Conservation (phyloP, 257 asterid genomes). For the Solanum sitiens region DNA sequence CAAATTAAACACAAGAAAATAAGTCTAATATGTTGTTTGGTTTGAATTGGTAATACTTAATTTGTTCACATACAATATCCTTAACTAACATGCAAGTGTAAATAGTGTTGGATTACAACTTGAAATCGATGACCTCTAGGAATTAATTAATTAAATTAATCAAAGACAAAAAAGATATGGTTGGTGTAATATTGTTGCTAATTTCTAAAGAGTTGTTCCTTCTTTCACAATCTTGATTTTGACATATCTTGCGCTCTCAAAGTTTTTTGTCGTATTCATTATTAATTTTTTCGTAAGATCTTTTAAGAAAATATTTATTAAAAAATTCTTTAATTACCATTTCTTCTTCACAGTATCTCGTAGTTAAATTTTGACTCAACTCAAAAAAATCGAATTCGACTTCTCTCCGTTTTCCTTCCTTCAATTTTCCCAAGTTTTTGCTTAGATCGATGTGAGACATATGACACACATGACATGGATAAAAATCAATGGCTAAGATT, state of each 20-base stretch:
- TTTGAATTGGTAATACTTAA: not conserved
- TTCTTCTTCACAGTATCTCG: not conserved
- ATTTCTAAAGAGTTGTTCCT: not conserved
- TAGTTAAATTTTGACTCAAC: not conserved
- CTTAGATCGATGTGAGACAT: too few species aligned
- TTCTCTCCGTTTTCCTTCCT: too few species aligned
- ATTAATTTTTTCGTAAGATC: not conserved
- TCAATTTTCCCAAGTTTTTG: too few species aligned
- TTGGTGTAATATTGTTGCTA: not conserved
- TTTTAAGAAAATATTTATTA: not conserved
- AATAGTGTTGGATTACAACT: not conserved
- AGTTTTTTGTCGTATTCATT: not conserved
- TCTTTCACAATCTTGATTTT: not conserved
- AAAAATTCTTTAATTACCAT: not conserved
- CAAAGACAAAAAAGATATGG: not conserved
- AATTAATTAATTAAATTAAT: not conserved
- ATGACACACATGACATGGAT: too few species aligned
- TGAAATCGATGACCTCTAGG: not conserved
- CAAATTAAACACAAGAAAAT: not conserved
- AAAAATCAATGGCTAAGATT: too few species aligned
- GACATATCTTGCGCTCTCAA: not conserved
- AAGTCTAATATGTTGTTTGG: not conserved
- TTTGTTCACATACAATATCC: not conserved
- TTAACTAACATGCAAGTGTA: not conserved
- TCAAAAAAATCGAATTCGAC: too few species aligned